Base-by-base conservation (phyloP, 1,139 yeast species). In the Scheffersomyces stambukii region DNA sequence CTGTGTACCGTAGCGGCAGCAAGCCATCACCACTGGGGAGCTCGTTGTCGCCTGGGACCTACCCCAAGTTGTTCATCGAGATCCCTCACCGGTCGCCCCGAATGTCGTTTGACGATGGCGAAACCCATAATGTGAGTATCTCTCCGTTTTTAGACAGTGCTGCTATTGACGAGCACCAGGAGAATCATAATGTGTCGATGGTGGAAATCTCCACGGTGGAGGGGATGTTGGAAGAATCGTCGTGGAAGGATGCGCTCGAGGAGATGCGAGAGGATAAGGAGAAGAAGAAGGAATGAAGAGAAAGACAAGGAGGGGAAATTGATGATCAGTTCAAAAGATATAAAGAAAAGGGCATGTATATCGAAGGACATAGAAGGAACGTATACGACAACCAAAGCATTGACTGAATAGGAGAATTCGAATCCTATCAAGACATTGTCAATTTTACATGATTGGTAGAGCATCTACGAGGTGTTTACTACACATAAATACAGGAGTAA, bases 211-310 rank as follows among this genome's bases (percentile, higher is more conserved):
- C 25, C 11, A 23, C 28, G 8, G 24, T 33, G 12, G 36, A 32
- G 13, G 40, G 32, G 16, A 23, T 33, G 7, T 16, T 33, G 14
- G 38, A 30, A 24, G 17, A 21, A 11, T 37, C 40, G 15, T 31
- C 38, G 13, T 37, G 41, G 41, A 26, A 27, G 24, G 33, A 35
- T 24, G 32, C 36, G 5, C 25, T 35, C 13, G 27, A 31, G 4
- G 28, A 31, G 14, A 24, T 29, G 2, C 20, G 28, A 19, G 16
- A 26, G 6, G 28, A 27, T 13, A 28, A 29, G 13, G 29, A 24
- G 15, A n/a, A 19, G 13, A 21, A 15, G 7, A 23, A 10, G 8
- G 18, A 16, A 16, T 16, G 8, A 16, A 16, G 8, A 16, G 18
- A 16, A 6, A 16, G 8, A 20, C 8, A 18, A 9, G 9, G 33